phyloP scores from a whole-genome alignment of 2,329 filamentous ascomycete species.

The Xylariaceae sp. region DNA sequence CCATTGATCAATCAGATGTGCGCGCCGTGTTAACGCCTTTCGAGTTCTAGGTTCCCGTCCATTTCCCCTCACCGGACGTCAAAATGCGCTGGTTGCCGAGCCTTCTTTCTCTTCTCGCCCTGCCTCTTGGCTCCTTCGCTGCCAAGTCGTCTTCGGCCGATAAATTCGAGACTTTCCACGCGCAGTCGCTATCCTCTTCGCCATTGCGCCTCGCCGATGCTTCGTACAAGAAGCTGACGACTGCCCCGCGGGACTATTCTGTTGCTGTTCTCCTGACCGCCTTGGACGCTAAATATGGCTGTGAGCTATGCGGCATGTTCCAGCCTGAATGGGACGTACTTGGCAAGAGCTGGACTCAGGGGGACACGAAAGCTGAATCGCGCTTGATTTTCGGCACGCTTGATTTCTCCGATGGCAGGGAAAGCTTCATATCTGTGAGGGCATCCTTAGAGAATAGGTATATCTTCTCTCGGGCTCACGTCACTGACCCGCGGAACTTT shows the following conservation, averaged over 20 bases:
- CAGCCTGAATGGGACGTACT: conserved; percentile 92
- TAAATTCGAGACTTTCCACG: conserved; percentile 67
- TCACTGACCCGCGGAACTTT: conserved; percentile 6
- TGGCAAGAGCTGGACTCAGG: conserved; percentile 79
- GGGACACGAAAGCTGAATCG: conserved; percentile 69
- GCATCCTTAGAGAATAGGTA: neutral
- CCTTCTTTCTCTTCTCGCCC: conserved; percentile 55
- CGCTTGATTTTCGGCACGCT: conserved; percentile 76
- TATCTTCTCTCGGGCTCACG: conserved; percentile 4
- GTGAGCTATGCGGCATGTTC: conserved; percentile 82
- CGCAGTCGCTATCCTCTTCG: conserved; percentile 59
- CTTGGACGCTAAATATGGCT: conserved; percentile 76
- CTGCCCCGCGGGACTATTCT: conserved; percentile 76
- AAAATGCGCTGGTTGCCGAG: conserved; percentile 67
- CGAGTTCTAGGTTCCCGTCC: conserved; percentile 9
- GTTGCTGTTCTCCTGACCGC: conserved; percentile 82
- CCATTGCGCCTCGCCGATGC: conserved; percentile 76
- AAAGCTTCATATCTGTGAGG: conserved; percentile 79
- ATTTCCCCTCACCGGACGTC: conserved; percentile 19
- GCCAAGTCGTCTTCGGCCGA: conserved; percentile 58
- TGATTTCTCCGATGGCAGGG: conserved; percentile 81
- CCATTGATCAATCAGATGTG: conserved; percentile 13
- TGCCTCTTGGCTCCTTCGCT: conserved; percentile 57
- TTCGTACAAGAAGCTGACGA: conserved; percentile 70
- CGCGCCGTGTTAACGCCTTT: conserved; percentile 6